These are phyloP conservation scores for Coniosporium apollinis DNA, from an alignment of 495 filamentous ascomycete species.

Conservation along the genomic window DNA sequence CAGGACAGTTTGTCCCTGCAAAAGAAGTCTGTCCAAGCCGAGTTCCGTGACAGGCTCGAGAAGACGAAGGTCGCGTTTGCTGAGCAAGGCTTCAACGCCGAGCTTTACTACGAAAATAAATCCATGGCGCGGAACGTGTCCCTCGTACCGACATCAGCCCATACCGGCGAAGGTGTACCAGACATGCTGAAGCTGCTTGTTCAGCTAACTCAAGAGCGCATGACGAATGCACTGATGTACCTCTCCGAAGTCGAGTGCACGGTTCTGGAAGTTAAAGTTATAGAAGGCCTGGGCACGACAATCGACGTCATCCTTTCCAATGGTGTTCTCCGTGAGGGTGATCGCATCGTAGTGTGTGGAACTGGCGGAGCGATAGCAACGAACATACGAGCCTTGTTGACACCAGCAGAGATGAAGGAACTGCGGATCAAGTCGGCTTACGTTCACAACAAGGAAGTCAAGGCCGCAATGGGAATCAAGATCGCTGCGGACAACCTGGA, in stretches of 20 bases:
- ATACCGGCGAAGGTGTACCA: conserved; percentile 96
- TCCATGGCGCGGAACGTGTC: conserved; percentile 87
- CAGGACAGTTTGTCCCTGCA: conserved; percentile 77
- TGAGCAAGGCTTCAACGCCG: conserved; percentile 95
- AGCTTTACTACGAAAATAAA: conserved; percentile 95
- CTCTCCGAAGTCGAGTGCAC: conserved; percentile 94
- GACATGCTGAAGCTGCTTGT: conserved; percentile 97
- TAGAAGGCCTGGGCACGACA: conserved; percentile 95
- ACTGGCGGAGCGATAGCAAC: conserved; percentile 86
- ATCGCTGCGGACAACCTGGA: conserved; percentile 94
- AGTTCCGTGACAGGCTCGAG: conserved; percentile 81
- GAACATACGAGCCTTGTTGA: conserved; percentile 91
- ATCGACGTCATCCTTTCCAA: conserved; percentile 97
- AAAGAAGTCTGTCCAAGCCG: conserved; percentile 84
- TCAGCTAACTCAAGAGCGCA: conserved; percentile 84
- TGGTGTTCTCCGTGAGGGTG: conserved; percentile 86
- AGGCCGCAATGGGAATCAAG: conserved; percentile 96
- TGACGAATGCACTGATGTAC: conserved; percentile 97
- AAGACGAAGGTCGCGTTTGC: conserved; percentile 85
- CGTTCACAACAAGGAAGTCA: conserved; percentile 98
- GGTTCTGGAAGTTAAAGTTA: conserved; percentile 96
- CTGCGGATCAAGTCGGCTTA: conserved; percentile 86
- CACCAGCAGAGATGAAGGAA: conserved; percentile 86
- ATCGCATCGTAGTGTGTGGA: conserved; percentile 88
- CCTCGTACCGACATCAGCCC: conserved; percentile 87